Base-by-base conservation (phyloP, 495 filamentous ascomycete genomes). In the Hamigera avellanea region DNA sequence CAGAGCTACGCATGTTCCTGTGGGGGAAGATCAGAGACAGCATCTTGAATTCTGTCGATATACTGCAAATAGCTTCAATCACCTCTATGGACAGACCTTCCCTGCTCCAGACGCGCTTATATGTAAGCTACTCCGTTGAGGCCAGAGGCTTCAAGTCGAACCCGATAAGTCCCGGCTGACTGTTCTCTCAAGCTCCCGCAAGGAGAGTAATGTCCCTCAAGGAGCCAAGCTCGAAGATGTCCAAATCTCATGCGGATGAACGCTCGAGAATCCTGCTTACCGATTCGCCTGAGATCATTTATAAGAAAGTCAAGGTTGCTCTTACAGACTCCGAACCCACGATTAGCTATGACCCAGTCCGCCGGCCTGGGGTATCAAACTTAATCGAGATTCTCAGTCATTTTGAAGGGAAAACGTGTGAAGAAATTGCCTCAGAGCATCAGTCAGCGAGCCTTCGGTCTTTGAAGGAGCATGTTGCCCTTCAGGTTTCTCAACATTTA, bases 11-110 rank as follows among this genome's bases (percentile, higher is more conserved):
- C 87, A 95, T 68, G 91, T 98, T 34, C 91, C 91, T 26, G 89
- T 96, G 2, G 91, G 91, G 19, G 83, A 87, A 42, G 91, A 98
- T 52, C 91, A 98, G 59, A 64, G 61, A 33, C 91, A 98, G 51
- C 91, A 98, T 56, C 70, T 98, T 30, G 93, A 98, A 56, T 93
- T 95, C 51, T 76, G 86, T 10, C 67, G 91, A 35, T 76, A 89
- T 45, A 78, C 81, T 41, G 91, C 80, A 16, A 79, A 73, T 38
- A 80, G 78, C 42, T 98, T 96, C 64, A 91, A 95, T 57, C 64
- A 80, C 50, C 55, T 67, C 12, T 87, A 81, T 51, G 69, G 72
- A 2, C 45, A 66, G 0, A 50, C 81, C n/a, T 74, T 89, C 19
- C 60, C 76, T 0, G 48, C 60, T 1, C 91, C 91, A 6, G 61